These are phyloP conservation scores for Diospyros lotus DNA, from an alignment of 148 eudicot species.

Conservation along the genomic window DNA sequence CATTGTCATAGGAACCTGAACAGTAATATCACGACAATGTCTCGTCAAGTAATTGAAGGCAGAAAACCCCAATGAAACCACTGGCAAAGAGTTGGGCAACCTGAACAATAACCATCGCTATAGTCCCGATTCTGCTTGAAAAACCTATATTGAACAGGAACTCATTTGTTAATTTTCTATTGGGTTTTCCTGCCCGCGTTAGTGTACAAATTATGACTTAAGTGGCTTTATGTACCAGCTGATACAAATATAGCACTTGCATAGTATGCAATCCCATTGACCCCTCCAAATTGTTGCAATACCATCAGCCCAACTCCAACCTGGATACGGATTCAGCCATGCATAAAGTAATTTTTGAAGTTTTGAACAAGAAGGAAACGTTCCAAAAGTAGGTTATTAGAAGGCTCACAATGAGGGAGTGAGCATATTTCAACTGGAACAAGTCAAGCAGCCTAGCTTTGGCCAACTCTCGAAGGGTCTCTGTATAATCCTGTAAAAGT, in stretches of 20 bases:
- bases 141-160: slow-evolving; percentile 37
- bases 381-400: not conserved
- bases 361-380: slow-evolving; percentile 1
- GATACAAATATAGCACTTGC: slow-evolving; percentile 63
- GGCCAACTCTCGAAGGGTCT: slow-evolving; percentile 33
- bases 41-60: not conserved
- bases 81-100: slow-evolving; percentile 18
- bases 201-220: not conserved
- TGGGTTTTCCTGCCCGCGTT: not conserved
- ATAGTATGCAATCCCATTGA: slow-evolving; percentile 54
- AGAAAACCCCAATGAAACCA: not conserved
- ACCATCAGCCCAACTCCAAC: slow-evolving; percentile 79
- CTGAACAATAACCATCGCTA: slow-evolving; percentile 56
- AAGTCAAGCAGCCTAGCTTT: slow-evolving; percentile 42
- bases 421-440: slow-evolving; percentile 52
- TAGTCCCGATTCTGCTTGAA: slow-evolving; percentile 51
- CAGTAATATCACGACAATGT: not conserved
- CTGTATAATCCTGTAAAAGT: slow-evolving; percentile 52
- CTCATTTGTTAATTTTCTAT: not conserved
- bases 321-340: slow-evolving; percentile 17
- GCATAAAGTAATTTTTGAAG: not conserved
- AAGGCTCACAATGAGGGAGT: slow-evolving; percentile 55
- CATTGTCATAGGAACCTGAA: slow-evolving; percentile 54
- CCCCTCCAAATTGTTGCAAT: slow-evolving; percentile 70
- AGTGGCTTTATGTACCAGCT: slow-evolving; percentile 40